Conservation (phyloP, 805 yeast species). For the Hanseniaspora taiwanica region DNA sequence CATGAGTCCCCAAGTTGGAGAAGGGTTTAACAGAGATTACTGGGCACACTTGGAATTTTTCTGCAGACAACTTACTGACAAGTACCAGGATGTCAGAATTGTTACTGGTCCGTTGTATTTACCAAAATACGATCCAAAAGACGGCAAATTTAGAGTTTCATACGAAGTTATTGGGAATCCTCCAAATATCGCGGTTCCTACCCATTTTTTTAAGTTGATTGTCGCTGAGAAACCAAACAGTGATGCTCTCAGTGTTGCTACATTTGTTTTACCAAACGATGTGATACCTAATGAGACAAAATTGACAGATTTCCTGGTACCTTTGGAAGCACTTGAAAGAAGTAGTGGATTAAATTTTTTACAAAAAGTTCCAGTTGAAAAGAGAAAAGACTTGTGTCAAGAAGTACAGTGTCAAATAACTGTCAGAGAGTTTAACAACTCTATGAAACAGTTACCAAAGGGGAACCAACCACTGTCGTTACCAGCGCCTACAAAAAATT, state of each 20-base stretch:
- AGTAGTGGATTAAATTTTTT: constrained; percentile 76
- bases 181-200: constrained; percentile 92
- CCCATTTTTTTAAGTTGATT: constrained; percentile 85
- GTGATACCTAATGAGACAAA: constrained; percentile 58
- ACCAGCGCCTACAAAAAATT: constrained; percentile 1
- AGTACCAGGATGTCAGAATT: constrained; percentile 63
- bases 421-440: constrained; percentile 64
- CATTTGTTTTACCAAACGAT: constrained; percentile 90
- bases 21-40: constrained; percentile 91
- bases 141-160: constrained; percentile 72
- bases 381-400: constrained; percentile 53
- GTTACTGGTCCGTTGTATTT: constrained; percentile 90
- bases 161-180: constrained; percentile 96
- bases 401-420: constrained; percentile 70
- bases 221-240: constrained; percentile 55
- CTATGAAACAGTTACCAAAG: constrained; percentile 26
- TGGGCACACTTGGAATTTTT: constrained; percentile 97
- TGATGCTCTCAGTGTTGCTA: constrained; percentile 56
- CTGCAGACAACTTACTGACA: constrained; percentile 59
- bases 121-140: constrained; percentile 57
- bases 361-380: constrained; percentile 46
- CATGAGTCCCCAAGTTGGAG: constrained; percentile 95
- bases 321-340: constrained; percentile 78
- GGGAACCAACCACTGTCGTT: not conserved
- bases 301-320: constrained; percentile 68